Evolutionary conservation across 2,329 filamentous ascomycete species (phyloP), one percentile per base, ranked within the genome.

Genomic region (Fusarium sp.): DNA sequence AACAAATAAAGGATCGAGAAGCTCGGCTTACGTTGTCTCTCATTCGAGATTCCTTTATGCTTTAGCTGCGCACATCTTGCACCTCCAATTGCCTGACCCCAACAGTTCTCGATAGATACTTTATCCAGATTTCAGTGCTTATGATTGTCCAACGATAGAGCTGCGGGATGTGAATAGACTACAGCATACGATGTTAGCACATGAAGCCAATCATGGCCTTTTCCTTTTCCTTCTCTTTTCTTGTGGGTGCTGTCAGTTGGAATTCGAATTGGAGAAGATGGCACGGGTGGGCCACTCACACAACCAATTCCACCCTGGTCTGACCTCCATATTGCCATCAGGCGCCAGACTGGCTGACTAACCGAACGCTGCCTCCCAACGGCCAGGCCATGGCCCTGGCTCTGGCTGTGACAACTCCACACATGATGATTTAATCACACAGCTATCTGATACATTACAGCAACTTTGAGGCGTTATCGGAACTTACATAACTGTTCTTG

Each of bases 391-490:
- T 73, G 60, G 56, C 65, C 67, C 44, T 57, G 69, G 74, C 75
- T 72, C 74, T 71, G 57, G 50, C 50, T 71, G 48, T 53, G 68
- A 72, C 58, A 66, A 53, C 75, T 75, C 67, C 77, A 74, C 75
- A 74, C 74, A 65, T 49, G 63, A 67, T 61, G 69, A 77, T 77
- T 74, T 75, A 78, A 74, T 71, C 72, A 74, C 67, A 58, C 42
- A 52, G 49, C 49, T 42, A 26, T 56, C 58, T 39, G 50, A 39
- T 70, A 64, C 54, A 45, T 37, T 72, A 61, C 55, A 45, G 25
- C 54, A 72, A 48, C 48, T 43, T 55, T 34, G 21, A 48, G 58
- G 57, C 62, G 65, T 56, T 60, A 31, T 59, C 37, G 43, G 66
- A 37, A 45, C 62, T 61, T 49, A 42, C 26, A 51, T 56, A 56